Base-by-base conservation (phyloP, 192 early-diverging fungal genomes). In the Podila minutissima region DNA sequence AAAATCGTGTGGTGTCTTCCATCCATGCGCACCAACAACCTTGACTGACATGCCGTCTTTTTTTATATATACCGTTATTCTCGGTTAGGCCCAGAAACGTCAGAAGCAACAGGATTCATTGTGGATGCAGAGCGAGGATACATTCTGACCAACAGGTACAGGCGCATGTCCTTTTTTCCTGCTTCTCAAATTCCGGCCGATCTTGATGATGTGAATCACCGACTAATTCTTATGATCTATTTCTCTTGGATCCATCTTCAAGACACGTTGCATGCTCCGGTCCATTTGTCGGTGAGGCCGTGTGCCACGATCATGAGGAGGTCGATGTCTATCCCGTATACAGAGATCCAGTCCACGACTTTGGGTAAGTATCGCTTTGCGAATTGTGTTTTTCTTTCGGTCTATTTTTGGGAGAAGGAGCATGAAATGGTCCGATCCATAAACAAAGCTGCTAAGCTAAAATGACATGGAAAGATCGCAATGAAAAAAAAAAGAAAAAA, bases 51-150 rank as follows among this genome's bases (percentile, higher is more conserved):
- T 7, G 2, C 5, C 5, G 20, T 7, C 29, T 49, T 59, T 53
- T 61, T 61, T n/a, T 57, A 28, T 22, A 28, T 41, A 0, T 68
- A 31, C 3, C 84, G 6, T 58, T 37, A 9, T 55, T 74, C 22
- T 50, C 35, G 35, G 35, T n/a, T 69, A 89, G 88, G 86, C 35
- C 83, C 88, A 24, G 91, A 91, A 31, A 92, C 88, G 5, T 91
- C 89, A 72, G 92, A 95, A 72, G 94, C 94, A 22, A 89, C 94
- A 46, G 94, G 94, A 24, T 95, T 95, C 83, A 92, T 95, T 59
- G 92, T 95, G 11, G 94, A 95, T 75, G 88, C 88, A 24, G 77
- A 84, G 65, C 84, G 82, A 24, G 93, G 92, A 29, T 77, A 92
- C 32, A 92, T 93, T 46, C 72, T 95, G 46, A 94, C 92, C 11